These are phyloP conservation scores for Mrakia gelida DNA, from an alignment of 768 basidiomycete species.

Conservation along the genomic window DNA sequence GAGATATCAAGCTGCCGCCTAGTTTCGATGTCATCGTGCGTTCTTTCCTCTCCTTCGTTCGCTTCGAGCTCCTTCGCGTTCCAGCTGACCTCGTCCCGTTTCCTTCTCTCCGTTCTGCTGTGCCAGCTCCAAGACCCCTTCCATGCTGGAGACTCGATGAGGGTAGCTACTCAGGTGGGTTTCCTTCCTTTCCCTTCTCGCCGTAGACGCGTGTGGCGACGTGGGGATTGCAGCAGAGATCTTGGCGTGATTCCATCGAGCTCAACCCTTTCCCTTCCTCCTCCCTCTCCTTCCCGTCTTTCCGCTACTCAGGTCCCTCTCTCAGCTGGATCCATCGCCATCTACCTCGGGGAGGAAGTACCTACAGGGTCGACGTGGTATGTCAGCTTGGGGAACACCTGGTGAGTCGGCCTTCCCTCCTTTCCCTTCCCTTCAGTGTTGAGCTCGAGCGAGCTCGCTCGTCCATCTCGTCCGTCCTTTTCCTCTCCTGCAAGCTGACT, in stretches of 20 bases:
- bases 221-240: no score
- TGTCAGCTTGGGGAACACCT: no score
- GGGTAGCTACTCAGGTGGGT: neutral
- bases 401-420: neutral
- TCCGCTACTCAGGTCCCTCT: neutral
- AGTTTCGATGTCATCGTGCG: neutral
- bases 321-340: neutral
- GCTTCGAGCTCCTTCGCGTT: neutral
- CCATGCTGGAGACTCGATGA: neutral
- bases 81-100: neutral
- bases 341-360: neutral
- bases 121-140: slow-evolving; percentile 7
- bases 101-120: neutral
- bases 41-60: neutral
- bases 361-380: neutral
- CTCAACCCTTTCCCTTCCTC: no score
- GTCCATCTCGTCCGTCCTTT: neutral
- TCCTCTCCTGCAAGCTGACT: neutral
- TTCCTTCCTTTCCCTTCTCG: no score
- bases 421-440: neutral
- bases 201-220: no score
- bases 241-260: no score
- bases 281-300: no score
- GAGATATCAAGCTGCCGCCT: neutral
- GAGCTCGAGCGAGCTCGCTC: neutral